Percentiles rank a stretch among this genome's conserved stretches.
These are phyloP conservation scores for Apiospora saccharicola DNA, from an alignment of 2,329 filamentous ascomycete genomes.

Conservation along the genomic window DNA sequence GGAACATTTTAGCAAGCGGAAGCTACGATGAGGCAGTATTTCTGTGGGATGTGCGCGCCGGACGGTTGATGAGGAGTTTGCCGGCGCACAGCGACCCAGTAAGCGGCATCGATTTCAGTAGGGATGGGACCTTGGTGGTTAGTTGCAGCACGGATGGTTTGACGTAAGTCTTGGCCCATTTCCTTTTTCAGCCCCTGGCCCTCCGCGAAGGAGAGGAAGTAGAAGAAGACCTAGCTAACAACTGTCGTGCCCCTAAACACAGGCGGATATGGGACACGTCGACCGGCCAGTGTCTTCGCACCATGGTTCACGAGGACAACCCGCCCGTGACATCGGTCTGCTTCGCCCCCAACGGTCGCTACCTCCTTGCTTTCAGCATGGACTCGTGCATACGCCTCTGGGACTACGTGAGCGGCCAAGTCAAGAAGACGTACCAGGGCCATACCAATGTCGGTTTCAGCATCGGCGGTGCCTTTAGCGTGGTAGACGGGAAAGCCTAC, in stretches of 20 bases:
- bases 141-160: conserved; percentile 92
- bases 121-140: conserved; percentile 90
- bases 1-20: conserved; percentile 94
- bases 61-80: conserved; percentile 85
- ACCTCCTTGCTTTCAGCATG: conserved; percentile 88
- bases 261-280: conserved; percentile 94
- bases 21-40: conserved; percentile 98
- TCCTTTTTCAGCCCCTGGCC: background rate
- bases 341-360: conserved; percentile 94
- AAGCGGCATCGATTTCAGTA: conserved; percentile 89
- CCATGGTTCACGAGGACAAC: conserved; percentile 95
- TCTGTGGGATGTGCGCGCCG: conserved; percentile 92
- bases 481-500: conserved; percentile 64
- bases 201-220: background rate
- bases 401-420: conserved; percentile 91
- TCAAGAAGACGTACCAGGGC: conserved; percentile 97
- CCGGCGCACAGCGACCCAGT: conserved; percentile 97
- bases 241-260: background rate
- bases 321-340: conserved; percentile 87
- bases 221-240: conserved; percentile 1
- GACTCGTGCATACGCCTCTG: conserved; percentile 91
- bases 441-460: conserved; percentile 86
- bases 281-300: conserved; percentile 93
- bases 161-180: conserved; percentile 62
- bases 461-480: conserved; percentile 83